A percentile compares a stretch with the other conserved stretches of the same genome.
Conservation (phyloP, 2,329 filamentous ascomycete species). For the Cryphonectria naterciae region DNA sequence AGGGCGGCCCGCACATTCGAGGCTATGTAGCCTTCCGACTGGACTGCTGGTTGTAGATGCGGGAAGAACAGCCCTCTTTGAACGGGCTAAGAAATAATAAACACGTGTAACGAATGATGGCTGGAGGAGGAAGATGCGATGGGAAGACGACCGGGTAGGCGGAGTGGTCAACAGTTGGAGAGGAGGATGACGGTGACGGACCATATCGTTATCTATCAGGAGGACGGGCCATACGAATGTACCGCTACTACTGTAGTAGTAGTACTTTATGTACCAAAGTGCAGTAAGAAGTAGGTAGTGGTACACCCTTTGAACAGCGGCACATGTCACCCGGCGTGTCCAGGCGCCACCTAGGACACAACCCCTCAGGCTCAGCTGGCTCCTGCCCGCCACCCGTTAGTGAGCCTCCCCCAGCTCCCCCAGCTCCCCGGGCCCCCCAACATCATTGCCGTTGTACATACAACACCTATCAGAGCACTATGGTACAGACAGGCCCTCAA, state of each 20-base stretch:
- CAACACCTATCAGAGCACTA: background rate
- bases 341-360: background rate
- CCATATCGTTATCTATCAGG: slow-evolving; percentile 8
- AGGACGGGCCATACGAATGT: background rate
- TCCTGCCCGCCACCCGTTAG: background rate
- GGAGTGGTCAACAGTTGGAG: background rate
- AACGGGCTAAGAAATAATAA: background rate
- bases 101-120: background rate
- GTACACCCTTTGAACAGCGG: background rate
- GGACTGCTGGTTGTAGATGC: background rate
- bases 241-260: background rate
- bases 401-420: background rate
- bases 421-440: background rate
- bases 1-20: slow-evolving; percentile 3
- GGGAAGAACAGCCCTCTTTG: background rate
- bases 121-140: background rate
- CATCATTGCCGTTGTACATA: too few species aligned
- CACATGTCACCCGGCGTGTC: slow-evolving; percentile 14
- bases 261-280: background rate
- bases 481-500: background rate
- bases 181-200: slow-evolving; percentile 11
- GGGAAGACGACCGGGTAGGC: background rate
- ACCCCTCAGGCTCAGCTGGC: background rate
- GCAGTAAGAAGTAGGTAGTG: background rate
- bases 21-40: background rate